Base-by-base conservation (phyloP, 805 yeast species). In the Groenewaldozyma tartarivorans region DNA sequence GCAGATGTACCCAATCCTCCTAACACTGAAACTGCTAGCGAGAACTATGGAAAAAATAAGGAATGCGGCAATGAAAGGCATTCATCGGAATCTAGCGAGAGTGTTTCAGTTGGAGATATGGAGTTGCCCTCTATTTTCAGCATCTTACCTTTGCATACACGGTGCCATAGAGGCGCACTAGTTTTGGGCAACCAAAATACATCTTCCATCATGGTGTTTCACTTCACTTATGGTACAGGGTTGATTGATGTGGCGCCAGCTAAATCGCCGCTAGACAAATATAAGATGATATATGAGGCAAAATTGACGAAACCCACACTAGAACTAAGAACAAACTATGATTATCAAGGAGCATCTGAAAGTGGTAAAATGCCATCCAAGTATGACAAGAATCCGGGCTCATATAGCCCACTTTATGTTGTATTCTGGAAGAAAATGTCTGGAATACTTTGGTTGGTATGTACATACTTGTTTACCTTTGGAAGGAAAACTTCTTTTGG, bases 121-220 rank as follows among this genome's bases (percentile, higher is more conserved):
- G 41, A 38, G 13, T 13, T 32, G 13, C 15, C 32, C 4, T 35
- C 50, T 24, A 39, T 56, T 17, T 44, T 57, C 4, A 43, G 47
- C 16, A 30, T 62, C 15, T 61, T 85, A 7, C 98, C 98, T 0
- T 49, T 90, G 2, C 72, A 74, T 11, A 37, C 85, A 2, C 60
- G 64, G 5, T 64, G 84, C 9, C 71, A 66, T 35, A 79, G 74
- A 42, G 86, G 90, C 1, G 80, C 95, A 0, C 37, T 85, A 20
- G 81, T 85, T 1, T 53, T 86, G 17, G 98, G 98, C 5, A 90
- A 88, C 58, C 68, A 71, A 44, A 70, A 75, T 13, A 86, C 96
- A 0, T 79, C 92, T 1, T 75, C 88, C 1, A 61, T 92, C 7
- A 47, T 82, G 34, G 77, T 86, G 2, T 64, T 72, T 3, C 77